A percentile compares a stretch with the other conserved stretches of the same genome.
phyloP scores from a whole-genome alignment of 2,329 filamentous ascomycete species.

The Fusarium sp. region DNA sequence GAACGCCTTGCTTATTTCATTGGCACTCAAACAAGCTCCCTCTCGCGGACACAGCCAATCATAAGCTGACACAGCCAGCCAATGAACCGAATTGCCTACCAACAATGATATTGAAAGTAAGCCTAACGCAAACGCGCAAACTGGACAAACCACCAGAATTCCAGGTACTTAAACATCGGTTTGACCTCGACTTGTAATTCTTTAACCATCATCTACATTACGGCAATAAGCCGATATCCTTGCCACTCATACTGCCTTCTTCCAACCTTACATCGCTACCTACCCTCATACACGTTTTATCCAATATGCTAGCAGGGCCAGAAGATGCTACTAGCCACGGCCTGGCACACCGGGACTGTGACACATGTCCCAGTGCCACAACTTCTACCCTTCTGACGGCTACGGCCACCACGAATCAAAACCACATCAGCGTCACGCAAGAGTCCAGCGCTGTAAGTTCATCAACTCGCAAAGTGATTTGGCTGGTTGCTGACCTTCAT shows the following conservation, averaged over 20 bases:
- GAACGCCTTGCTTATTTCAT: background rate
- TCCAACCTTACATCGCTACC: background rate
- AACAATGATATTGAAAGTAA: background rate
- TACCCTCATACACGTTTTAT: background rate
- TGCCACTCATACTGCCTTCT: background rate
- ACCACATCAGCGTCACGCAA: background rate
- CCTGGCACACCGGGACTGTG: rapidly evolving
- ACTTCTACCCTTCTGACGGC: background rate
- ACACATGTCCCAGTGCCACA: background rate
- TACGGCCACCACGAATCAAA: background rate
- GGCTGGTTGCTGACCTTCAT: background rate
- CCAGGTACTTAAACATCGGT: background rate
- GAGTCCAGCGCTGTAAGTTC: background rate
- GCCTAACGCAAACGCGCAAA: background rate
- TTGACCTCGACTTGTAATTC: background rate
- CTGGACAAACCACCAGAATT: background rate
- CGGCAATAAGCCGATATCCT: background rate
- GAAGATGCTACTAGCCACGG: background rate
- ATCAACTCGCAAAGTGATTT: background rate
- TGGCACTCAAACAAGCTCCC: background rate
- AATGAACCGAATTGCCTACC: background rate
- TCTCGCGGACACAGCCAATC: background rate
- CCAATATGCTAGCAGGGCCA: background rate
- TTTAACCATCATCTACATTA: background rate
- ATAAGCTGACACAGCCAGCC: background rate